Base-by-base conservation (phyloP, 306 rosid species). In the Cicer chorassanicum region DNA sequence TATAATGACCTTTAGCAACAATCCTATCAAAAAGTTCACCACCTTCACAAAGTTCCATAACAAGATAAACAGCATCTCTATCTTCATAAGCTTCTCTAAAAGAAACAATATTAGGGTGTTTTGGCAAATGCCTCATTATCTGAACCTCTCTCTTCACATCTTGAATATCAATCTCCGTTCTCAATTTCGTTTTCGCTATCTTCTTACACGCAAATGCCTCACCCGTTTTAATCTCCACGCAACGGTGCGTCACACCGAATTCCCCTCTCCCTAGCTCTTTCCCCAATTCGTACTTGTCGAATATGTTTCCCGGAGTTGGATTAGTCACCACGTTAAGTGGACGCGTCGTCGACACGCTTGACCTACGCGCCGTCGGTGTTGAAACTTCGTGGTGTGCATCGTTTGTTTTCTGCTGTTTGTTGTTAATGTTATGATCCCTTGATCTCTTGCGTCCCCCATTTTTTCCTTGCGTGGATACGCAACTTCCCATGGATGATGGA, bases 1-100 rank as follows among this genome's bases (percentile, higher is more conserved):
- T 91, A 78, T 94, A 94, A 82, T 90, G 98, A 2, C 97, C 98
- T 56, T 84, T 87, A 0, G 87, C 65, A 11, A 94, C 95, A 13
- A 94, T 94, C 75, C 91, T 70, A 80, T 94, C 98, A 42, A 94
- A 94, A 14, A 94, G 95, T 70, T 94, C 98, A 0, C 98, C 98
- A 1, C 97, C 98, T 76, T 86, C 87, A 42, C 98, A 93, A 2
- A 91, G 85, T 82, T 93, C 97, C 98, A 93, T 93, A 12, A 93
- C 91, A 11, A 94, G 88, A 77, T 94, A 94, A 21, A 91, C 90
- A 1, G 96, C 94, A 5, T 91, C 98, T 41, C 38, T 82, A 68
- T 94, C 98, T 78, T 94, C 98, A 39, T 66, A 91, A 4, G 94
- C 98, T 80, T 94, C 98, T 60, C 75, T 85, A 72, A 94, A 91